Percentiles rank a stretch among this genome's conserved stretches.
These are phyloP conservation scores for Pleurotus platypus DNA, from an alignment of 768 basidiomycete species.

Conservation along the genomic window DNA sequence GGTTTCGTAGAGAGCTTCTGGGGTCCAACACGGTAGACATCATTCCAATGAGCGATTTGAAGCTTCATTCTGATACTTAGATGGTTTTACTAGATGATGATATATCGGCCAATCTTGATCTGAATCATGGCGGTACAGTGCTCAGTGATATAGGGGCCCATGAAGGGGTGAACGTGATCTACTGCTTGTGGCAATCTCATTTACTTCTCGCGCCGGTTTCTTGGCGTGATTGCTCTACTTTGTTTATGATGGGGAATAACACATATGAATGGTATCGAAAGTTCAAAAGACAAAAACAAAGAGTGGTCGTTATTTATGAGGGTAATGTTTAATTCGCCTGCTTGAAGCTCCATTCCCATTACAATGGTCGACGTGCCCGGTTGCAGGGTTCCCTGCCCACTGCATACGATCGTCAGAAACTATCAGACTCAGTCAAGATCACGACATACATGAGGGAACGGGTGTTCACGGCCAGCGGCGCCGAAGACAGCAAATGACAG, in stretches of 20 bases:
- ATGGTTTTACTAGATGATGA: not conserved
- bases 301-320: not conserved
- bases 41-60: slow-evolving; percentile 70
- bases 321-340: not conserved
- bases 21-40: slow-evolving; percentile 77
- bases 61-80: slow-evolving; percentile 20
- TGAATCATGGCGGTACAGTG: too few relatives aligned
- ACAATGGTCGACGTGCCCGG: slow-evolving; percentile 55
- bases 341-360: slow-evolving; percentile 52
- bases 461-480: slow-evolving; percentile 43
- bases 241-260: too few relatives aligned
- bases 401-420: slow-evolving; percentile 9
- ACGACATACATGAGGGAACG: slow-evolving; percentile 41
- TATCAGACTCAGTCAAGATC: not conserved
- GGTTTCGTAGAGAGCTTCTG: slow-evolving; percentile 59
- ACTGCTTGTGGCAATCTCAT: too few relatives aligned
- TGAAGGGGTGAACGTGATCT: too few relatives aligned
- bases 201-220: too few relatives aligned
- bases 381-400: slow-evolving; percentile 54
- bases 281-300: not conserved
- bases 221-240: too few relatives aligned
- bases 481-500: slow-evolving; percentile 65
- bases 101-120: not conserved
- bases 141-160: too few relatives aligned
- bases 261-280: not conserved